These are phyloP conservation scores for Yamagishiella unicocca DNA, from an alignment of 139 green algal genomes.

Conservation along the genomic window DNA sequence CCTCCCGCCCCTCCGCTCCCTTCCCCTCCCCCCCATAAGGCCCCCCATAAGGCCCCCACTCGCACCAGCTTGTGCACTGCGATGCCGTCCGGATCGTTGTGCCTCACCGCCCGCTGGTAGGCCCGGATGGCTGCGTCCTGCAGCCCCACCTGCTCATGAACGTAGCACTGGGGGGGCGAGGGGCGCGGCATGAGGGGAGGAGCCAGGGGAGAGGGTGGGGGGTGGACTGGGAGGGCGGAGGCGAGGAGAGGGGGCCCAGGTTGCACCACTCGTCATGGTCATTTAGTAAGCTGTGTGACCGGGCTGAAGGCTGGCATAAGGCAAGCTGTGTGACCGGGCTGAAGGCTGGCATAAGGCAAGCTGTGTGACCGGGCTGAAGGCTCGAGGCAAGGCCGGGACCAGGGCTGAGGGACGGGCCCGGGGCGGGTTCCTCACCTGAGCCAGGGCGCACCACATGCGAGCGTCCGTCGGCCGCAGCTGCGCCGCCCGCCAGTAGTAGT, in stretches of 20 bases:
- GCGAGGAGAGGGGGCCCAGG: not conserved
- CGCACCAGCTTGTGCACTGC: conserved; percentile 83
- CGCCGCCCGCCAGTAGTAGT: conserved; percentile 78
- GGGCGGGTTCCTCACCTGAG: conserved; percentile 87
- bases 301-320: too few species aligned
- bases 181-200: not conserved
- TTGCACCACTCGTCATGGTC: too few species aligned
- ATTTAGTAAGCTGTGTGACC: too few species aligned
- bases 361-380: too few species aligned
- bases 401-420: too few species aligned
- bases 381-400: too few species aligned
- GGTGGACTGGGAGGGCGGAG: not conserved
- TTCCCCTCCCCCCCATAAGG: too few species aligned
- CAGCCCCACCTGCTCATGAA: conserved; percentile 47
- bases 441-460: conserved; percentile 98
- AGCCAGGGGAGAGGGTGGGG: not conserved
- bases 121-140: conserved; percentile 83
- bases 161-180: conserved; percentile 9
- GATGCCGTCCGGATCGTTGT: conserved; percentile 89
- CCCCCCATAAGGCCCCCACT: too few species aligned
- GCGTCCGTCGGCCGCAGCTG: conserved; percentile 88
- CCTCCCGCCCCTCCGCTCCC: too few species aligned
- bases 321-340: too few species aligned
- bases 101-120: conserved; percentile 84
- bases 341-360: too few species aligned